Evolutionary conservation across 768 basidiomycete genomes (phyloP).

Genomic region (Saitozyma podzolica): DNA sequence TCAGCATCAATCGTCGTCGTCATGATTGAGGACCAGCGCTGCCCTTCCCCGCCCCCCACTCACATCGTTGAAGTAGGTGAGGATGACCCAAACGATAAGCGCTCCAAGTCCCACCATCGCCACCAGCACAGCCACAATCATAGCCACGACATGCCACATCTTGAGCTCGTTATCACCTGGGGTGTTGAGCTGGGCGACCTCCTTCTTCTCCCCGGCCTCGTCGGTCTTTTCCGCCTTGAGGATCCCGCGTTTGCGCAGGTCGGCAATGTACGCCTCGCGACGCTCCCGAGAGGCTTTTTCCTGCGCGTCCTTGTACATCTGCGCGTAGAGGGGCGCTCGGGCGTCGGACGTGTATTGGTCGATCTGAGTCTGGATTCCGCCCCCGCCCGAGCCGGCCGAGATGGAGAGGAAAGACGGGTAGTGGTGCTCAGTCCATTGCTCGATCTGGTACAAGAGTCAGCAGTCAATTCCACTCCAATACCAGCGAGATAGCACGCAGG

Average conservation of each 20-base stretch:
- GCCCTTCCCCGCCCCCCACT: background rate
- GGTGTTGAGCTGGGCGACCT: conserved; percentile 17
- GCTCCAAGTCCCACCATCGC: conserved; percentile 28
- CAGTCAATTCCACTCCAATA: background rate
- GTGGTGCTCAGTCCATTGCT: conserved; percentile 88
- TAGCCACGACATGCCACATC: background rate
- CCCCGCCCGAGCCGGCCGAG: conserved; percentile 15
- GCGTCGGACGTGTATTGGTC: conserved; percentile 48
- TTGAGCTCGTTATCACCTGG: background rate
- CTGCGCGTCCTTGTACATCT: conserved; percentile 36
- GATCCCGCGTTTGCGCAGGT: conserved; percentile 53
- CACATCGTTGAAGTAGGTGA: conserved; percentile 21
- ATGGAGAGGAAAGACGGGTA: conserved; percentile 82
- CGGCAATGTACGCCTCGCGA: conserved; percentile 54
- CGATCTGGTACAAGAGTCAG: conserved; percentile 61
- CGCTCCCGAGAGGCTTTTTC: conserved; percentile 26
- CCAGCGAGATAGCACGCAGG: background rate
- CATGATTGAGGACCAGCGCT: too few relatives aligned
- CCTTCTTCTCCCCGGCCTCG: conserved; percentile 19
- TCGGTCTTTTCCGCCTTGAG: conserved; percentile 41
- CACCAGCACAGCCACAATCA: conserved; percentile 34
- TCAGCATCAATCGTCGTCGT: too few relatives aligned
- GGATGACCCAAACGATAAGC: conserved; percentile 27
- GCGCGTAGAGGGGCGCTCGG: conserved; percentile 47
- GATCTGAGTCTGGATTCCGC: conserved; percentile 29